Evolutionary conservation across 257 asterid genomes (phyloP), one percentile per base, ranked within the genome.

Genomic region (Voacanga thouarsii): DNA sequence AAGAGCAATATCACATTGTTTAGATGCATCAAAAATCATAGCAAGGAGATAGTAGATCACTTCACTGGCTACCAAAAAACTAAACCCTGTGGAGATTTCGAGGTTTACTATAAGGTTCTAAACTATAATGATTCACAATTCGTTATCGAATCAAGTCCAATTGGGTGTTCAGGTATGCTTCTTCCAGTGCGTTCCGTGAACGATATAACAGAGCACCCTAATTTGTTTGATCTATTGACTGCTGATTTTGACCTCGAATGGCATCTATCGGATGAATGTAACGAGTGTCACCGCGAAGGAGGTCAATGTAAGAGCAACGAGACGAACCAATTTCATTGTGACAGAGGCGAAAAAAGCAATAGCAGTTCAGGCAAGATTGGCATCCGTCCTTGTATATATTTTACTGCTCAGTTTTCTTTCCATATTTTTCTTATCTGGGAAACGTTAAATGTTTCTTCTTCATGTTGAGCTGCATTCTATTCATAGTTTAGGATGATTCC

Each of bases 1-100:
- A 11, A 76, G 14, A 82, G 80, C 41, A 83, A 51, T 21, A 50
- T 84, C 78, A 78, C 88, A 24, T 23, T 87, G 12, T 61, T 72
- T 77, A 39, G 12, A 41, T 89, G 93, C 68, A 0, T 0, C 12
- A 43, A 0, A 5, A 14, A 3, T 23, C 1, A 14, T n/a, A 7
- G 5, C 16, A 10, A 33, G 75, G 23, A 10, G 5, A 16, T 55
- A 43, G 47, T 0, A 7, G 60, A 6, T 30, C 10, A 3, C 24
- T 53, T 66, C 72, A 6, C 8, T 14, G 68, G 74, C 1, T 71
- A 30, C n/a, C 16, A 15, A 10, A 33, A 6, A 6, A 24, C 53
- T 53, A 6, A 15, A 5, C 6, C 2, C 14, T 72, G 77, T 66
- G 7, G 0, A 2, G n/a, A 59, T 3, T 55, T 41, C 67, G 23